Percentiles rank a stretch among this genome's conserved stretches.
Evolutionary conservation across 768 basidiomycete species (phyloP).

Genomic region (Tulasnella sp.): DNA sequence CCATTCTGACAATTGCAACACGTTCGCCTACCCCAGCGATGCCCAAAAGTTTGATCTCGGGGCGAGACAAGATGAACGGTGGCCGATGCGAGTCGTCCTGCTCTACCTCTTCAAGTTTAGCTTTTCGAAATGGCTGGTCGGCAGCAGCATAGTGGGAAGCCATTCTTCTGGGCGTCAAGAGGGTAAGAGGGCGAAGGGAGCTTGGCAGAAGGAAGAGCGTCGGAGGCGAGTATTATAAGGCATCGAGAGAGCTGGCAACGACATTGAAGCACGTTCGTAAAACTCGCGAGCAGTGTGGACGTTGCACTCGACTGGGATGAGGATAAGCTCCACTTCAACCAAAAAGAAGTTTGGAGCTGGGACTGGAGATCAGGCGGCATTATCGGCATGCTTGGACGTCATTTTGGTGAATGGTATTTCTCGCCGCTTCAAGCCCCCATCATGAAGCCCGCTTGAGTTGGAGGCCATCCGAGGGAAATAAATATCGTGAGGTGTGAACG

Average conservation of each 20-base stretch:
- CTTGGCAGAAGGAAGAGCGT: background rate
- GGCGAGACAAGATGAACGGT: conserved; percentile 25
- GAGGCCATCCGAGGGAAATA: background rate
- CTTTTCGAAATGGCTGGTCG: background rate
- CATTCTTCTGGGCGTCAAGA: background rate
- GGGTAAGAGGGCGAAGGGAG: background rate
- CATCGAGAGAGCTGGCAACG: background rate
- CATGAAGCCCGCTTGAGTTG: too few species aligned
- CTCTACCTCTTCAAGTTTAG: conserved; percentile 24
- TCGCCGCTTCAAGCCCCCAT: too few species aligned
- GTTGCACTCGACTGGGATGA: background rate
- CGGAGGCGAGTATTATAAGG: background rate
- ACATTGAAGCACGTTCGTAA: conserved; percentile 12
- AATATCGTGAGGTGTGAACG: background rate
- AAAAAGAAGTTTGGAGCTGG: background rate
- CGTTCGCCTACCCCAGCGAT: conserved; percentile 28
- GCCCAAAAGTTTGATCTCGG: conserved; percentile 34
- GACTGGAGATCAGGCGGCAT: background rate
- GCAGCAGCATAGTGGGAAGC: background rate
- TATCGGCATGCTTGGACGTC: background rate
- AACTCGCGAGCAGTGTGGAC: background rate
- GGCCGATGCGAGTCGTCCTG: conserved; percentile 2
- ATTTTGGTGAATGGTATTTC: too few species aligned
- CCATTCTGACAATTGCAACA: background rate
- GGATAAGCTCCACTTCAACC: background rate